These are phyloP conservation scores for Phaffia rhodozyma DNA, from an alignment of 1,284 basidiomycete genomes.

Conservation along the genomic window DNA sequence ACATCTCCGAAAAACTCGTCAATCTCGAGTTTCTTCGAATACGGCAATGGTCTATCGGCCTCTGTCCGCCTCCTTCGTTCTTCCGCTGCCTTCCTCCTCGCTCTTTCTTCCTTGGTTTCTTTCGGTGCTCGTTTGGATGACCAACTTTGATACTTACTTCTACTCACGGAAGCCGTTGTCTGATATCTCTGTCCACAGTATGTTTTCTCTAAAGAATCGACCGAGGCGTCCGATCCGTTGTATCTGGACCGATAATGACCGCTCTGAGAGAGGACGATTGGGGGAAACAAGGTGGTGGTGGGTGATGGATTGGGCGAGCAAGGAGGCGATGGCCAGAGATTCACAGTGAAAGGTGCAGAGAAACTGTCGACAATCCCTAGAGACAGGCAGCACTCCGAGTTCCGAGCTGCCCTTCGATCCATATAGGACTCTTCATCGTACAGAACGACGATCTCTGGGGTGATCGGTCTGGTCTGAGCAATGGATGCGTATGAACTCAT, in stretches of 20 bases:
- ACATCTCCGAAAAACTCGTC: conserved; percentile 29
- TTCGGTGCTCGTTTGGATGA: not conserved
- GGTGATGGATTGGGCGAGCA: conserved; percentile 3
- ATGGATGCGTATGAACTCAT: too few species aligned
- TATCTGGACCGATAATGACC: not conserved
- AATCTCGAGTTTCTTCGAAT: conserved; percentile 25
- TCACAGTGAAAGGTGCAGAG: conserved; percentile 20
- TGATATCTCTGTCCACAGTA: not conserved
- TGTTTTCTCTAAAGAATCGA: conserved; percentile 25
- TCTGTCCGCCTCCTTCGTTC: conserved; percentile 3
- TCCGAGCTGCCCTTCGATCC: too few species aligned
- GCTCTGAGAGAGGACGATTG: not conserved
- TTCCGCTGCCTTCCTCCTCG: conserved; percentile 7
- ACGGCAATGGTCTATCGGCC: conserved; percentile 26
- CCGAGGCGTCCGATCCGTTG: conserved; percentile 4
- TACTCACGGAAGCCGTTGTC: not conserved
- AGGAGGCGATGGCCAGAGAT: conserved; percentile 21
- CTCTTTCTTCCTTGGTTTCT: conserved; percentile 1
- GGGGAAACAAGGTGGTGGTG: conserved; percentile 1
- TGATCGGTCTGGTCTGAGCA: too few species aligned
- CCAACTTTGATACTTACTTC: not conserved
- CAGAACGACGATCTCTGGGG: too few species aligned
- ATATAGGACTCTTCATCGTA: too few species aligned
- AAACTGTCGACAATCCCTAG: conserved; percentile 23
- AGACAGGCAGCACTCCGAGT: conserved; percentile 18